Evolutionary conservation across 352 stramenopile genomes (phyloP), one percentile per base, ranked within the genome.

Genomic region (Phytophthora melonis): DNA sequence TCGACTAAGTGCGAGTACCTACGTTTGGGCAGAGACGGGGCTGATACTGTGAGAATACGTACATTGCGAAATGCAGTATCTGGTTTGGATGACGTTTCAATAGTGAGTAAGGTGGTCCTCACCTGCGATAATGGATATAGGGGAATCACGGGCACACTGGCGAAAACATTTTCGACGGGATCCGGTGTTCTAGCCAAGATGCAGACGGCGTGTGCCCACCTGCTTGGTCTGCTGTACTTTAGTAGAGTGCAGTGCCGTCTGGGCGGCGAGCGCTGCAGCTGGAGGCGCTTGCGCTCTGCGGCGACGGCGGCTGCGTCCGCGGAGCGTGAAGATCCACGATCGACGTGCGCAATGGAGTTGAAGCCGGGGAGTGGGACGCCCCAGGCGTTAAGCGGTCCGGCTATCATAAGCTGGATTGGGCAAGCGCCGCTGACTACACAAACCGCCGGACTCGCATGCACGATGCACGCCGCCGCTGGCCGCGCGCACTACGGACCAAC

Each of bases 351-450:
- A 11, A 18, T 5, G 14, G 25, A 58, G 53, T 43, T 61, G 36
- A 23, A 23, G 21, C 60, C 14, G 49, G 62, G 62, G 56, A 72
- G 69, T 76, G 69, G 69, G 63, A 75, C 56, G 56, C 50, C 36
- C 47, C 36, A 16, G 36, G 63, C 27, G 58, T 68, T 64, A 69
- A 68, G 59, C 50, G 11, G 50, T 53, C 63, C 34, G 63, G 69
- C 58, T 76, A 25, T 25, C 23, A 25, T 25, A 25, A 25, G 64
- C 50, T 14, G 45, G 63, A 72, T 68, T 76, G 49, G 47, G 39
- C 57, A 72, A 72, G 30, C 69, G 0, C 2, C 13, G 23, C 21
- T 76, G 69, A 70, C 55, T 68, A 76, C 69, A 62, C 52, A 67
- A 64, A 5, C 63, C 7, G 5, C 23, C 36, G 36, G 18, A 7